Percentiles rank a stretch among this genome's conserved stretches.
These are phyloP conservation scores for Colletotrichum lentis DNA, from an alignment of 2,329 filamentous ascomycete species.

Conservation along the genomic window DNA sequence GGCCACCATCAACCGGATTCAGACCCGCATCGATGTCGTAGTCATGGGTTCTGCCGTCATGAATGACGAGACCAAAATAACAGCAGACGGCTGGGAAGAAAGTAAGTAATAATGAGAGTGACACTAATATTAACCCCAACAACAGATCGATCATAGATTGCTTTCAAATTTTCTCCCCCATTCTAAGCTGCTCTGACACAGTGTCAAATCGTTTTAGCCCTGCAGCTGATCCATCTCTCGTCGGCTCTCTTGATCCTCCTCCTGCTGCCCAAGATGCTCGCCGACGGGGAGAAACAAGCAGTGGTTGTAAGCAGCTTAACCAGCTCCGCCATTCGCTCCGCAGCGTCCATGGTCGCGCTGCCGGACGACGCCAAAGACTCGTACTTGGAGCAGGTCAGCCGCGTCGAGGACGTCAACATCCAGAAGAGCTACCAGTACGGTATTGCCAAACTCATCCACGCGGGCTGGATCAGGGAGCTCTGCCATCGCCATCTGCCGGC, in stretches of 20 bases:
- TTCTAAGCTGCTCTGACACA: not conserved
- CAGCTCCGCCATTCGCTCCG: slow-evolving; percentile 4
- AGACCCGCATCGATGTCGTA: slow-evolving; percentile 1
- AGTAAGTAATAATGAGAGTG: not conserved
- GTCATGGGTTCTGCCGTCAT: slow-evolving; percentile 13
- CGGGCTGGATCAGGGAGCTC: slow-evolving; percentile 13
- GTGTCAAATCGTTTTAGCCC: not conserved
- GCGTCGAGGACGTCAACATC: not conserved
- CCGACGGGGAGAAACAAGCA: not conserved
- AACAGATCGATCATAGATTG: not conserved
- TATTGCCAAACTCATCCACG: slow-evolving; percentile 2
- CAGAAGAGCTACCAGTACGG: slow-evolving; percentile 10
- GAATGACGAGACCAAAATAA: slow-evolving; percentile 6
- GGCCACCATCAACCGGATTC: not conserved
- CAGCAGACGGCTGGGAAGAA: slow-evolving; percentile 6
- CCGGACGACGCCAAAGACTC: slow-evolving; percentile 6
- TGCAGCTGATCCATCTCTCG: slow-evolving; percentile 2
- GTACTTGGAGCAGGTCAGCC: slow-evolving; percentile 2
- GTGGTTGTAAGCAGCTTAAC: slow-evolving; percentile 6
- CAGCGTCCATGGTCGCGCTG: slow-evolving; percentile 3
- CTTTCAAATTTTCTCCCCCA: not conserved
- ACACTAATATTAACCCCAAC: not conserved
- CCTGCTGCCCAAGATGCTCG: not conserved
- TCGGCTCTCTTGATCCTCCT: not conserved
- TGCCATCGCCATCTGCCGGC: slow-evolving; percentile 1